Evolutionary conservation across 2,329 filamentous ascomycete genomes (phyloP).

Genomic region (Dothistroma septosporum): DNA sequence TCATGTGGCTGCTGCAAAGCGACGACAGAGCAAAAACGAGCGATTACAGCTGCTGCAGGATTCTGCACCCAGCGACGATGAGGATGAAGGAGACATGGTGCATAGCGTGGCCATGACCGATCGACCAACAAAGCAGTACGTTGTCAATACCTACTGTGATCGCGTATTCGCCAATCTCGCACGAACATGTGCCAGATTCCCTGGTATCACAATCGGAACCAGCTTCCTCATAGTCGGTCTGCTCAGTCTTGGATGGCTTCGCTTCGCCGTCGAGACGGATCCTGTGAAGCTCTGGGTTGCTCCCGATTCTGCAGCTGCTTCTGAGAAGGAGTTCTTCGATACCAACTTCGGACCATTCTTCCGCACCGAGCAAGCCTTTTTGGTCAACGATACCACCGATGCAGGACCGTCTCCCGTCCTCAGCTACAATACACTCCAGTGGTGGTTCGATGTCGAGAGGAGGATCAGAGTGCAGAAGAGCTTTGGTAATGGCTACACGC

Average conservation of each 20-base stretch:
- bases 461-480: slow-evolving; percentile 71
- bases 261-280: slow-evolving; percentile 84
- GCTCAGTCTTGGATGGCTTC: slow-evolving; percentile 81
- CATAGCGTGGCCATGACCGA: slow-evolving; percentile 73
- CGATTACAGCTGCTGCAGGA: slow-evolving; percentile 84
- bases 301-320: slow-evolving; percentile 80
- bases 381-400: slow-evolving; percentile 77
- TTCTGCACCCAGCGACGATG: slow-evolving; percentile 77
- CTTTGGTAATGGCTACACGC: slow-evolving; percentile 59
- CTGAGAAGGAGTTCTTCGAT: slow-evolving; percentile 94
- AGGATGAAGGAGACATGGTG: slow-evolving; percentile 84
- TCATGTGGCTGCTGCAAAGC: slow-evolving; percentile 70
- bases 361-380: slow-evolving; percentile 84
- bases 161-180: slow-evolving; percentile 75
- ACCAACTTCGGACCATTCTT: slow-evolving; percentile 92
- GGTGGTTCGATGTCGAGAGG: slow-evolving; percentile 91
- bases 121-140: slow-evolving; percentile 72
- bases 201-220: slow-evolving; percentile 71
- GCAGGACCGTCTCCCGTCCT: slow-evolving; percentile 70
- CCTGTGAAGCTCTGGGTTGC: slow-evolving; percentile 96
- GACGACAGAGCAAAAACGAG: slow-evolving; percentile 71
- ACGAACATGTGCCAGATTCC: slow-evolving; percentile 74
- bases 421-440: slow-evolving; percentile 79
- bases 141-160: slow-evolving; percentile 78
- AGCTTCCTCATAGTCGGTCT: slow-evolving; percentile 73